Evolutionary conservation across 257 asterid genomes (phyloP), one percentile per base, ranked within the genome.

Genomic region (Orobanche coerulescens): DNA sequence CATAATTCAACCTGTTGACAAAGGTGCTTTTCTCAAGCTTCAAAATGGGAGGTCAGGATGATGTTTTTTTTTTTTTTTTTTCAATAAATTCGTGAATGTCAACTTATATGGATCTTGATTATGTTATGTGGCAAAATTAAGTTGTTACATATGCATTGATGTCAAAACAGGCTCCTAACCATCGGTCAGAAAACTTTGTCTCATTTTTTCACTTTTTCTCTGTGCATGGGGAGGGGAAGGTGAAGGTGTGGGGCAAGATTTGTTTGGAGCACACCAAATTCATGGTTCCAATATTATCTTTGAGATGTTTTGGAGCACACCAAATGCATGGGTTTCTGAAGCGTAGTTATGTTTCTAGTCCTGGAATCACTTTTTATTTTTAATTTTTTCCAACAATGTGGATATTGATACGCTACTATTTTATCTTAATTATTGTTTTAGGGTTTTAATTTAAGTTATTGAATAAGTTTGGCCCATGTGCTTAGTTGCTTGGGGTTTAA

Each of bases 31-130:
- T 72, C 95, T 84, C 73, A 93, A 84, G 80, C 99, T 93, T 77
- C 99, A 93, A 82, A 93, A 93, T 75, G 97, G 97, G 75, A 93
- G 99, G 99, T 93, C 24, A 56, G 69, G 23, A 13, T 9, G 19
- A 30, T 33, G 59, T 22, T 50, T 65, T 22, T 24, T 55, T 47
- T 12, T 31, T 31, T 18, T 23, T 60, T 46, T 16, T 2, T 14
- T 0, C 1, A n/a, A n/a, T n/a, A n/a, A n/a, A 24, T 3, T 62
- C 8, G 56, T 22, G 16, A 44, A 16, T 61, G 44, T 61, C 58
- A 42, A 28, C 37, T 20, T 42, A 44, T 68, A 37, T 48, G 28
- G 42, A 31, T 36, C 14, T 39, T 43, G 16, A 56, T 24, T 22
- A 11, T 36, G 28, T 62, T 44, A 24, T 44, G 34, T 18, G 48